phyloP scores from a whole-genome alignment of 2,329 filamentous ascomycete genomes.

The Pestalotiopsis sp. region DNA sequence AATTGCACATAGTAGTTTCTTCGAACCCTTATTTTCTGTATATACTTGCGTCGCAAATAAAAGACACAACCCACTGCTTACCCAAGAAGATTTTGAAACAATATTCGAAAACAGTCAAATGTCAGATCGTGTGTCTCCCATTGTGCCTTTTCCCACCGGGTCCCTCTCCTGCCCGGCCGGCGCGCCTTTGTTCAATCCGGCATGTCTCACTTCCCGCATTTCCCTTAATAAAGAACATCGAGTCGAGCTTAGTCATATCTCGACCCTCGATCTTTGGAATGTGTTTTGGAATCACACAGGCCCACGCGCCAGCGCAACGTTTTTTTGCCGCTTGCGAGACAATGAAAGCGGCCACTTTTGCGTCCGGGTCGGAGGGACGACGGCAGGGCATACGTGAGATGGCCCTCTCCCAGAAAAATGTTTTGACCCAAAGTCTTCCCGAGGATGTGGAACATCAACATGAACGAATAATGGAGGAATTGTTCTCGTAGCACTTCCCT shows the following conservation, averaged over 20 bases:
- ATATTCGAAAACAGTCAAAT: neutral
- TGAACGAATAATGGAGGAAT: neutral
- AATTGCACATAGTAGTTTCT: neutral
- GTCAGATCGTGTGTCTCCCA: neutral
- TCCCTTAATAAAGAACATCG: neutral
- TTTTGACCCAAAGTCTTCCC: no score
- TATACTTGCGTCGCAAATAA: neutral
- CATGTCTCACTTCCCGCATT: neutral
- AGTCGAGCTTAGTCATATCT: neutral
- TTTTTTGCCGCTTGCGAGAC: conserved; percentile 13
- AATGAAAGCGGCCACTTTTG: conserved; percentile 8
- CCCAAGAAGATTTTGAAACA: neutral
- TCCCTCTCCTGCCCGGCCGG: neutral
- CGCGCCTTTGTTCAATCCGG: neutral
- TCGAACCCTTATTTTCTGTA: neutral
- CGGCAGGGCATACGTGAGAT: neutral
- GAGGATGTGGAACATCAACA: neutral
- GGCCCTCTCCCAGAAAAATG: no score
- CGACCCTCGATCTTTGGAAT: neutral
- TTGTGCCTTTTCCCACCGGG: neutral
- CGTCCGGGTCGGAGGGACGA: neutral
- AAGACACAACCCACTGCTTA: neutral
- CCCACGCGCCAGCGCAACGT: neutral
- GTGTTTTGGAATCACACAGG: neutral
- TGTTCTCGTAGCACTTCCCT: neutral